These are phyloP conservation scores for Chlorophyllum brunneum DNA, from an alignment of 768 basidiomycete genomes.

Conservation along the genomic window DNA sequence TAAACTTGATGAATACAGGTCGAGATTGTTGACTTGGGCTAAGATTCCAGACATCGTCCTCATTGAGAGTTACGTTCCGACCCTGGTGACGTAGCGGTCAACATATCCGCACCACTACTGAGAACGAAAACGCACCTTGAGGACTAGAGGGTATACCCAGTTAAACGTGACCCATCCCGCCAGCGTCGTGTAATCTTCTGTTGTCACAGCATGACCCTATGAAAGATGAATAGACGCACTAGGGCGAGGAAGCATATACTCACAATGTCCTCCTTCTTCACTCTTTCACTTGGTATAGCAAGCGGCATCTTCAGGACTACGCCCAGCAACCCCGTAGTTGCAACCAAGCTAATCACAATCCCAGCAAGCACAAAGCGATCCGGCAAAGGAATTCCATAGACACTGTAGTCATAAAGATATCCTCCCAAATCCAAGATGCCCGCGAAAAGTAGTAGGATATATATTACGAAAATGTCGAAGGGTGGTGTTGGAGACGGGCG, in stretches of 20 bases:
- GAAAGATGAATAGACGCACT: neutral
- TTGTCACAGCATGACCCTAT: slow-evolving; percentile 54
- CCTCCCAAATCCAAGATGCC: slow-evolving; percentile 51
- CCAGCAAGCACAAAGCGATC: slow-evolving; percentile 24
- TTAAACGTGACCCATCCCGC: slow-evolving; percentile 69
- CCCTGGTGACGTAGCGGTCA: slow-evolving; percentile 27
- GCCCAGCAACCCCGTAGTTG: slow-evolving; percentile 36
- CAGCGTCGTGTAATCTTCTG: slow-evolving; percentile 74
- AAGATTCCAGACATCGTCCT: slow-evolving; percentile 68
- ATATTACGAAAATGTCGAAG: slow-evolving; percentile 60
- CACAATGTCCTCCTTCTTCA: slow-evolving; percentile 60
- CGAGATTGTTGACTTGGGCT: slow-evolving; percentile 67
- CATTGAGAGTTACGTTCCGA: slow-evolving; percentile 52
- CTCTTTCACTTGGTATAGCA: slow-evolving; percentile 49
- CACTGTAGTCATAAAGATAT: slow-evolving; percentile 44
- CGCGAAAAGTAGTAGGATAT: slow-evolving; percentile 41
- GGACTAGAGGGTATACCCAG: slow-evolving; percentile 68
- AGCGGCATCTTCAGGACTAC: slow-evolving; percentile 63
- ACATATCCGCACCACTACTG: neutral
- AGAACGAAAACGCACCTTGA: slow-evolving; percentile 30
- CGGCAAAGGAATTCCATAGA: slow-evolving; percentile 41
- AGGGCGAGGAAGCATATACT: slow-evolving; percentile 21
- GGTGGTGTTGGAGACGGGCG: slow-evolving; percentile 56
- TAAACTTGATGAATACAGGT: slow-evolving; percentile 57
- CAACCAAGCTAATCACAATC: slow-evolving; percentile 39